Base-by-base conservation (phyloP, 2,329 filamentous ascomycete species). In the Monosporascus sp. region DNA sequence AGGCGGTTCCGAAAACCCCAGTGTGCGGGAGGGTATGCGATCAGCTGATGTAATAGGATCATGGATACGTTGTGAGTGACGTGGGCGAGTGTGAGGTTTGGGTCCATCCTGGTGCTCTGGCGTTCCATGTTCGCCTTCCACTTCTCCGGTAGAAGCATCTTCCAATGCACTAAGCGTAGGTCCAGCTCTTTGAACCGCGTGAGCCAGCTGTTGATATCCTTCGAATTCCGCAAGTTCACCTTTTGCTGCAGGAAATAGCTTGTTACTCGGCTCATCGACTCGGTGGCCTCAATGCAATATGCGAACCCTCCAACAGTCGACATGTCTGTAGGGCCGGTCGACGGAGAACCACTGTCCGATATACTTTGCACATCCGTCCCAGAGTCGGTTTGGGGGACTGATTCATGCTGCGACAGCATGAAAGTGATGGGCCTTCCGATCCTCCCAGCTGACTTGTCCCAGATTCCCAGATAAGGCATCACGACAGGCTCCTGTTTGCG, bases 31-130 rank as follows among this genome's bases (percentile, higher is more conserved):
- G 74, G 75, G 45, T 76, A 79, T 0, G 76, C 77, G 40, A 80
- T 77, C 5, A 66, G 65, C 45, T 80, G 76, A 50, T 79, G 77
- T 0, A 80, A 61, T 0, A 79, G 63, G 26, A 80, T 77, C 65
- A 77, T 76, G 0, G 76, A 76, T 0, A 75, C 72, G 50, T 79
- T 79, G 47, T 79, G 77, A 0, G 75, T 79, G 11, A 76, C 67
- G 36, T 80, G 76, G 0, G 76, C 76, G 0, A 79, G 60, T 0
- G 77, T 78, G n/a, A 79, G 63, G 47, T 79, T 80, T 0, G 77
- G 77, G 49, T 80, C 77, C 67, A 76, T 77, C 7, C 62, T 65
- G 36, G 64, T 61, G 56, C 52, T 61, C 56, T 54, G 64, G 58
- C 40, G 59, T 55, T 43, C 61, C 62, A 50, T 66, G 6, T 66